A percentile compares a stretch with the other conserved stretches of the same genome.
Evolutionary conservation across 305 asterid genomes (phyloP).

Genomic region (Fraxinus baroniana): DNA sequence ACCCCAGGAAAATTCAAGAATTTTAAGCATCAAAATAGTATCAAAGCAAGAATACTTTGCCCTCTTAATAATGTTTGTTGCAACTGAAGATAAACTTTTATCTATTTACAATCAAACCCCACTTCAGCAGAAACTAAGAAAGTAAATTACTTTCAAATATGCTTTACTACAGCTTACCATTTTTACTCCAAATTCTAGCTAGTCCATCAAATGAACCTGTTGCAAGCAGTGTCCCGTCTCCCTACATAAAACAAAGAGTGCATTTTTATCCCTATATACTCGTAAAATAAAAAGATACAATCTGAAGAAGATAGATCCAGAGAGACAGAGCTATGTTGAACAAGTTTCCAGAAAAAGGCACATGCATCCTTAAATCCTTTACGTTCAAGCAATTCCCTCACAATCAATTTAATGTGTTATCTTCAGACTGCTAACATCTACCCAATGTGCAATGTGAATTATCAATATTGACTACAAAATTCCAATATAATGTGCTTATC

Average conservation of each 20-base stretch:
- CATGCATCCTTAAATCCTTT: background rate
- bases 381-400: background rate
- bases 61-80: background rate
- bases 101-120: background rate
- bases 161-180: slow-evolving; percentile 25
- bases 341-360: background rate
- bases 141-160: background rate
- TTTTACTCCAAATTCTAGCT: slow-evolving; percentile 35
- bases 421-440: background rate
- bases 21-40: background rate
- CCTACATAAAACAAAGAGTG: slow-evolving; percentile 17
- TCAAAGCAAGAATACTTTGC: background rate
- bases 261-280: background rate
- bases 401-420: background rate
- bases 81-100: background rate
- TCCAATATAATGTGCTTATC: background rate
- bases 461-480: background rate
- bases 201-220: slow-evolving; percentile 34
- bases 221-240: slow-evolving; percentile 34
- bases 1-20: background rate
- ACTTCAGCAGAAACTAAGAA: background rate
- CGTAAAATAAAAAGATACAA: background rate
- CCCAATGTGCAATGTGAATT: background rate
- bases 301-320: background rate
- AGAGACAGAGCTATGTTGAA: background rate